Percentiles rank a stretch among this genome's conserved stretches.
Evolutionary conservation across 2,329 filamentous ascomycete genomes (phyloP).

Genomic region (Curvularia verruculosa): DNA sequence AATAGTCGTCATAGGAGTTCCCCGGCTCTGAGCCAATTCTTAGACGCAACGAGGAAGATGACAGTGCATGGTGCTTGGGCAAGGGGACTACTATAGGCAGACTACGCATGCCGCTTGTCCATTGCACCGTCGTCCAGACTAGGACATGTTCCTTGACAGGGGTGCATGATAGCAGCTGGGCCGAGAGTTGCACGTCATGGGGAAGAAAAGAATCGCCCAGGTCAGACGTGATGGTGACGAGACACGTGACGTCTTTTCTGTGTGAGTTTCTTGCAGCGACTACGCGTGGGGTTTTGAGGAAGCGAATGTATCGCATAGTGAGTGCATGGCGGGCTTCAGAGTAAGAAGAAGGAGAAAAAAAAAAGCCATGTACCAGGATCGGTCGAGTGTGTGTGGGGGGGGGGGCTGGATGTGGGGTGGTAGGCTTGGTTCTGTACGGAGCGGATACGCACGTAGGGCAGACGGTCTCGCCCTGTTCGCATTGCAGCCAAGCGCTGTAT

Average conservation of each 20-base stretch:
- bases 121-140: conserved; percentile 52
- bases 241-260: conserved; percentile 31
- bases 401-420: conserved; percentile 19
- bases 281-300: conserved; percentile 67
- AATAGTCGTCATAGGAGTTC: conserved; percentile 36
- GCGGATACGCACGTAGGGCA: too few relatives aligned
- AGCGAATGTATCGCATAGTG: conserved; percentile 65
- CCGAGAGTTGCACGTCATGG: conserved; percentile 53
- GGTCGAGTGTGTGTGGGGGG: neutral
- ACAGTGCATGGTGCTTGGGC: conserved; percentile 43
- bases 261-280: conserved; percentile 41
- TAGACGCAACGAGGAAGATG: conserved; percentile 48
- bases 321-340: neutral
- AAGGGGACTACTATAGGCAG: conserved; percentile 53
- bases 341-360: neutral
- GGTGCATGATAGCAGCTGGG: conserved; percentile 43
- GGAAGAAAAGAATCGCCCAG: conserved; percentile 69
- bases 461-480: neutral
- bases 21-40: conserved; percentile 48
- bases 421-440: conserved; percentile 11
- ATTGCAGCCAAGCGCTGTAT: neutral
- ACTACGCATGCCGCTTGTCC: conserved; percentile 53
- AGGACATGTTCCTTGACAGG: conserved; percentile 44
- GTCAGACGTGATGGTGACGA: conserved; percentile 71
- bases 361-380: neutral